These are phyloP conservation scores for Ampelocalamus luodianensis DNA, from an alignment of 176 grass and related monocot species.

Conservation along the genomic window DNA sequence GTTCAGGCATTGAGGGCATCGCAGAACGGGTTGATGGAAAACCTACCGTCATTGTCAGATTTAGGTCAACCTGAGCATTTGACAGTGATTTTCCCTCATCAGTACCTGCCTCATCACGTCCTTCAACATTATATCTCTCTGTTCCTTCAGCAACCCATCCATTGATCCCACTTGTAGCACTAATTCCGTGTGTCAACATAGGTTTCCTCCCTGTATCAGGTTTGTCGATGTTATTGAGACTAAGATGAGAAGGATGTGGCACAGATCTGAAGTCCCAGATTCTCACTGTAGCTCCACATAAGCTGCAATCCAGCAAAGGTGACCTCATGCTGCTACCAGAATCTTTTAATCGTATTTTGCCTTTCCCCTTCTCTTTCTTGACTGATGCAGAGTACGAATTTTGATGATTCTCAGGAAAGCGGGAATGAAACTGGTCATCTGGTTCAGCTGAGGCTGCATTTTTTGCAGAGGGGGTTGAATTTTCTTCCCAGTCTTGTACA, in stretches of 20 bases:
- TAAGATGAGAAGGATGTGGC: conserved; percentile 67
- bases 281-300: conserved; percentile 92
- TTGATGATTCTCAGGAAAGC: conserved; percentile 50
- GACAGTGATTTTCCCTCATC: conserved; percentile 72
- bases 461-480: conserved; percentile 84
- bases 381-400: conserved; percentile 64
- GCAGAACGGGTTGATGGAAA: conserved; percentile 67
- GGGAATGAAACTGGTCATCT: conserved; percentile 43
- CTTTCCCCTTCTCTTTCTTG: conserved; percentile 85
- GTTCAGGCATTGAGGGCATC: conserved; percentile 58
- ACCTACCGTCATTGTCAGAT: conserved; percentile 86
- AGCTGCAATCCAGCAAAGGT: conserved; percentile 95
- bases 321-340: conserved; percentile 76
- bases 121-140: conserved; percentile 69
- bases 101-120: conserved; percentile 72
- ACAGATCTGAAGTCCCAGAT: conserved; percentile 83
- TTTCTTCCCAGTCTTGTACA: conserved; percentile 97
- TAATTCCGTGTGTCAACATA: conserved; percentile 70
- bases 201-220: conserved; percentile 68
- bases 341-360: conserved; percentile 67
- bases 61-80: conserved; percentile 90
- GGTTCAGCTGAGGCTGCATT: conserved; percentile 64
- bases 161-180: conserved; percentile 90
- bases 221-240: conserved; percentile 52
- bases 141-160: conserved; percentile 66